Conservation (phyloP, 139 green algal genomes). For the Deuterostichococcus epilithicus region DNA sequence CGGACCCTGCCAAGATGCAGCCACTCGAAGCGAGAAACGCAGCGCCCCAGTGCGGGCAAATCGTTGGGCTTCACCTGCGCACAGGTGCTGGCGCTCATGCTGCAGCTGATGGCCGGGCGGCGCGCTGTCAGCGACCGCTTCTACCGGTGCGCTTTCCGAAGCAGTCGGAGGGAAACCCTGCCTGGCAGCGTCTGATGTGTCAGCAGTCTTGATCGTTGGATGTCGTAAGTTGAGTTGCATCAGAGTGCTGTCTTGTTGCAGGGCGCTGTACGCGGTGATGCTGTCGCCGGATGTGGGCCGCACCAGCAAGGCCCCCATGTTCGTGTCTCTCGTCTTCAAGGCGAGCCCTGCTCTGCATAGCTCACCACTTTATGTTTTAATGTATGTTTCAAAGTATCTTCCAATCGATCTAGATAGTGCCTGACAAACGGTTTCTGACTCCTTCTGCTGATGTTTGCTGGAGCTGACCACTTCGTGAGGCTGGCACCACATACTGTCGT, state of each 20-base stretch:
- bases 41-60: too few species aligned
- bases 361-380: too few species aligned
- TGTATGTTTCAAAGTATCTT: background rate
- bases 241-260: constrained; percentile 4
- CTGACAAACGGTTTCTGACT: too few species aligned
- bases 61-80: constrained; percentile 32
- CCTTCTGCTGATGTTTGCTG: too few species aligned
- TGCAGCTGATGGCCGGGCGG: constrained; percentile 74
- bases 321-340: constrained; percentile 87
- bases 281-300: constrained; percentile 38
- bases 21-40: too few species aligned
- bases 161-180: background rate
- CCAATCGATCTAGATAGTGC: background rate
- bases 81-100: constrained; percentile 65
- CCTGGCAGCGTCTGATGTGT: background rate
- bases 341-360: too few species aligned
- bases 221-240: background rate
- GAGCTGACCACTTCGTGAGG: too few species aligned
- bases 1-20: too few species aligned
- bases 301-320: constrained; percentile 68
- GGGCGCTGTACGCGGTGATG: constrained; percentile 84
- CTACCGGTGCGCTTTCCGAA: constrained; percentile 50
- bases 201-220: background rate
- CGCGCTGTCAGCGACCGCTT: constrained; percentile 76
- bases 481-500: too few species aligned